phyloP scores from a whole-genome alignment of 2,329 filamentous ascomycete genomes.

The Calonectria pauciramosa region DNA sequence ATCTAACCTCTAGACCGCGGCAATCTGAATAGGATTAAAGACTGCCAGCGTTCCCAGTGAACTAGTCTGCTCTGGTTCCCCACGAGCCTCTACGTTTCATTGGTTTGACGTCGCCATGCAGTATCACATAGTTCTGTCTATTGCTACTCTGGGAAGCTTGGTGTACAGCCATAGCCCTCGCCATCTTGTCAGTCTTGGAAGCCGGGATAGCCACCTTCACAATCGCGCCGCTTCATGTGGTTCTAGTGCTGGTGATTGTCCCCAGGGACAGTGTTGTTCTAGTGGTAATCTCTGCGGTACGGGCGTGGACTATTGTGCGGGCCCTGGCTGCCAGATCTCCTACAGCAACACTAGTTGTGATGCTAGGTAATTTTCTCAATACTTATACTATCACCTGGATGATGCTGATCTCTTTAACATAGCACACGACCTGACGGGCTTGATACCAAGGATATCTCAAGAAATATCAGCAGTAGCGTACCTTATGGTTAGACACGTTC shows the following conservation, averaged over 20 bases:
- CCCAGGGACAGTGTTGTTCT: constrained; percentile 49
- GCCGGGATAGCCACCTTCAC: background rate
- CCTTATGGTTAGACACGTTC: background rate
- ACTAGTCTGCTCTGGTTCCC: background rate
- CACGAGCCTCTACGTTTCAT: background rate
- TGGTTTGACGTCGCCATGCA: background rate
- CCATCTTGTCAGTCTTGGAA: background rate
- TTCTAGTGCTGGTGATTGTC: background rate
- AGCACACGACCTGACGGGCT: background rate
- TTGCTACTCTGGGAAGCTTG: background rate
- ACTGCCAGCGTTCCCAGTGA: background rate
- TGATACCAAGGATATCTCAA: background rate
- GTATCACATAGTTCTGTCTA: background rate
- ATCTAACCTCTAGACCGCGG: background rate
- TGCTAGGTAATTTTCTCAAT: background rate
- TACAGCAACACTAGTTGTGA: constrained; percentile 53
- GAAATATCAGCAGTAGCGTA: background rate
- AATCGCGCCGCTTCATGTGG: background rate
- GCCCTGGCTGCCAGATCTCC: constrained; percentile 52
- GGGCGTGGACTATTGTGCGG: constrained; percentile 47
- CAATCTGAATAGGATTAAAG: background rate
- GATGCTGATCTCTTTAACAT: background rate
- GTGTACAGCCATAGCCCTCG: background rate
- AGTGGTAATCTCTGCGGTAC: constrained; percentile 52
- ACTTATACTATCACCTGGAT: too few relatives aligned